Base-by-base conservation (phyloP, 768 basidiomycete species). In the Hydnomerulius pinastri region DNA sequence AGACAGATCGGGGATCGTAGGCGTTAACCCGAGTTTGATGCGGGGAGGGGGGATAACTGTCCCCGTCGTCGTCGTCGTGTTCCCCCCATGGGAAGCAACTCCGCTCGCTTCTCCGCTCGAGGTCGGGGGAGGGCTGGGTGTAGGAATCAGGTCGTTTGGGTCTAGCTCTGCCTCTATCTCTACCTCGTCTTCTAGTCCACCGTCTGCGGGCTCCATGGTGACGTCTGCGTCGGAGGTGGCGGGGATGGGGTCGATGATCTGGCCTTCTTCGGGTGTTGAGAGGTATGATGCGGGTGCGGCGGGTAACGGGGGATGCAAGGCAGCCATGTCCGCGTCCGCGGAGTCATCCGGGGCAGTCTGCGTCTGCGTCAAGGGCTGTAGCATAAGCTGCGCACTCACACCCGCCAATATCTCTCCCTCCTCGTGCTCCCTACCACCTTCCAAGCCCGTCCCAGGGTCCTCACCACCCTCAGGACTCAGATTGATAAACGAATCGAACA, bases 401-500 rank as follows among this genome's bases (percentile, higher is more conserved):
- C 5, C 17, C 5, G 33, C 5, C 33, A 35, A 35, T 35, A 17
- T 12, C 12, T 28, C 44, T 6, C 7, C 32, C 12, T 3, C 29
- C n/a, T 9, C 37, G 12, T 41, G 39, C 7, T n/a, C 23, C 18
- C 23, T 21, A 27, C 4, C 29, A 30, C 29, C 44, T 12, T 35
- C 48, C 21, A 42, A 43, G 6, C 2, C 11, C 17, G 33, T 35
- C 13, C 5, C 17, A 5, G 17, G 13, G 17, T 17, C 33, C 12
- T 39, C 51, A 15, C 30, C 61, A 30, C 29, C 50, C 2, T 54
- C 18, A 8, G 53, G 53, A 15, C 63, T 58, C 52, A 63, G 48
- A 20, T 65, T 60, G 33, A 65, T 21, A 43, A 54, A 65, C 38
- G 63, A 63, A 30, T 60, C 50, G 8, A 64, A 55, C 27, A 64